Base-by-base conservation (phyloP, 2,329 filamentous ascomycete species). In the Immersiporthe knoxdaviesiana region DNA sequence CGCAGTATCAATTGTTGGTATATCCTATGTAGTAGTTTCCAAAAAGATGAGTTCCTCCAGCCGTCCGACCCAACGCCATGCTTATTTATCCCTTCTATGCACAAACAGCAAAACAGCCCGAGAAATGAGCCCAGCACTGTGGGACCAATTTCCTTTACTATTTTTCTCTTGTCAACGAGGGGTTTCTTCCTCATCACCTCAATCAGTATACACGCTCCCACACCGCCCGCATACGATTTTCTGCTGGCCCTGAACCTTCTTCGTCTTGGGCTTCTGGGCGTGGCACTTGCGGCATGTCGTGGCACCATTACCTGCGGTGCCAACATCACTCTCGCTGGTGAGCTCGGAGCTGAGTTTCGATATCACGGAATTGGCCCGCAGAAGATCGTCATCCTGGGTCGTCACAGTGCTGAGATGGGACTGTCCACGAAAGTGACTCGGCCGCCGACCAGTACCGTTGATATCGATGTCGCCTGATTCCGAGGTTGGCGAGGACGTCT, bases 171-270 rank as follows among this genome's bases (percentile, higher is more conserved):
- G 6, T 37, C 32, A 32, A 56, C 52, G 24, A 18, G 52, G 14
- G 14, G 14, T 16, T n/a, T n/a, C 14, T 27, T 10, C 52, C 66
- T 50, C 68, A 32, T 16, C 68, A 8, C 50, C 61, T 16, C 72
- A 68, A 18, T 74, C 72, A 39, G 65, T 41, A 74, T 73, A 67
- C 12, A 75, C 68, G 58, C 74, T 77, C 3, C 84, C 84, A 72
- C 84, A 92, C 60, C 81, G 83, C 47, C 84, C 84, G 77, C 90
- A 92, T n/a, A 89, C 83, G 72, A 92, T 78, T 70, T 82, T 83
- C 75, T 88, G 86, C 65, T 81, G 82, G 10, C 84, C 84, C 37
- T 81, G 83, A 4, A 84, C 79, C 70, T 84, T 87, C 72, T 84
- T 87, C 1, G 86, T 86, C 72, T 87, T 87, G 73, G 93, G 93